A percentile compares a stretch with the other conserved stretches of the same genome.
These are phyloP conservation scores for Albugo candida DNA, from an alignment of 352 stramenopile genomes.

Conservation along the genomic window DNA sequence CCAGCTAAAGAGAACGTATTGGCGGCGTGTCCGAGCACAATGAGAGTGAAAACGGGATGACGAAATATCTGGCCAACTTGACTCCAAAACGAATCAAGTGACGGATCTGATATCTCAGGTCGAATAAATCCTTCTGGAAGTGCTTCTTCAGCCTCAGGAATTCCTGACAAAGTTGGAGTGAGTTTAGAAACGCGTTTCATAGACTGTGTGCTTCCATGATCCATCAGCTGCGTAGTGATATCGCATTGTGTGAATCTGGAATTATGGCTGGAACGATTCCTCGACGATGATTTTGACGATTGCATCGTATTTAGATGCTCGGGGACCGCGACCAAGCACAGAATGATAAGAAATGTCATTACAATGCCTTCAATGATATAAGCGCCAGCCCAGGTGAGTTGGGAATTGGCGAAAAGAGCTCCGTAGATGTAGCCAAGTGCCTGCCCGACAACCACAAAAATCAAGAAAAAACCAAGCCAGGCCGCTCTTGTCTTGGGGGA, in stretches of 20 bases:
- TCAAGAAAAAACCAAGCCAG: constrained; percentile 86
- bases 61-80: constrained; percentile 33
- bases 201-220: not conserved
- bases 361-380: constrained; percentile 76
- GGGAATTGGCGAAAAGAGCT: constrained; percentile 32
- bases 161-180: not conserved
- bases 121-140: constrained; percentile 11
- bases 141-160: no score
- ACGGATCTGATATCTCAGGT: constrained; percentile 2
- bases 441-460: constrained; percentile 81
- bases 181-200: not conserved
- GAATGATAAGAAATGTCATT: constrained; percentile 60
- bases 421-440: constrained; percentile 84
- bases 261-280: not conserved
- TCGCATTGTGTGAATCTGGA: not conserved
- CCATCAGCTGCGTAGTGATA: not conserved
- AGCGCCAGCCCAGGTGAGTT: constrained; percentile 51
- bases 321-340: constrained; percentile 38
- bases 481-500: constrained; percentile 42
- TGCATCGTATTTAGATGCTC: constrained; percentile 33
- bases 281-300: constrained; percentile 3
- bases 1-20: constrained; percentile 78
- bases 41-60: constrained; percentile 50
- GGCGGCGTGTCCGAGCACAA: constrained; percentile 63
- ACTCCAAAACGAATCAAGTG: constrained; percentile 19